A percentile compares a stretch with the other conserved stretches of the same genome.
Conservation (phyloP, 2,329 filamentous ascomycete species). For the Ceratocystis lukuohia region DNA sequence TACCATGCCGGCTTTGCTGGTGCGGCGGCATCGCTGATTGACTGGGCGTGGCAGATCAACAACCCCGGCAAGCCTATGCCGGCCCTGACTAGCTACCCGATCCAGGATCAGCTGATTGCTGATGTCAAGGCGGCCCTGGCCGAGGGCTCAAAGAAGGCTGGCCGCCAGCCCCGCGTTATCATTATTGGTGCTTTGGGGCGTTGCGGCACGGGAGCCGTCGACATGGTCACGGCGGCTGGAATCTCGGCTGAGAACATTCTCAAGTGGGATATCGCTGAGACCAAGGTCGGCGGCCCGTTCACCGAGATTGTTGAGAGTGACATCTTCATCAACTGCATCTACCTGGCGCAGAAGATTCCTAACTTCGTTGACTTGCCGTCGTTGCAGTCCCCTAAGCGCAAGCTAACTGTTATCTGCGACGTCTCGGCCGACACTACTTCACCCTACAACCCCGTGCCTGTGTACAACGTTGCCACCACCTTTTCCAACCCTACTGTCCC, state of each 20-base stretch:
- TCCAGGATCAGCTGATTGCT: conserved; percentile 52
- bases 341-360: conserved; percentile 64
- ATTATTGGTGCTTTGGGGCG: conserved; percentile 76
- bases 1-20: conserved; percentile 66
- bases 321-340: conserved; percentile 82
- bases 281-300: conserved; percentile 57
- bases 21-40: conserved; percentile 60
- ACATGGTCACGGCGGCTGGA: conserved; percentile 62
- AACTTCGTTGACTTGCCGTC: conserved; percentile 64
- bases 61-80: conserved; percentile 56
- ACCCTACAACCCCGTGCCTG: conserved; percentile 57
- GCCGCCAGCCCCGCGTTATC: conserved; percentile 57
- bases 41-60: conserved; percentile 71
- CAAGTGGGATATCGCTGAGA: conserved; percentile 65
- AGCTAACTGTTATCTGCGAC: conserved; percentile 68
- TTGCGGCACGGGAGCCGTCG: conserved; percentile 73
- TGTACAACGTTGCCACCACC: conserved; percentile 74
- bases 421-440: conserved; percentile 64
- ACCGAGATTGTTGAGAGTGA: conserved; percentile 61
- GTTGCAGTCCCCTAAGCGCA: conserved; percentile 53
- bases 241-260: conserved; percentile 36
- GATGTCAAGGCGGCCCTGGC: conserved; percentile 61
- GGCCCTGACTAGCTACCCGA: conserved; percentile 53
- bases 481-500: conserved; percentile 79
- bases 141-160: conserved; percentile 48